A percentile compares a stretch with the other conserved stretches of the same genome.
Evolutionary conservation across 169 alveolate species (phyloP).

Genomic region (Blepharisma undulans): DNA sequence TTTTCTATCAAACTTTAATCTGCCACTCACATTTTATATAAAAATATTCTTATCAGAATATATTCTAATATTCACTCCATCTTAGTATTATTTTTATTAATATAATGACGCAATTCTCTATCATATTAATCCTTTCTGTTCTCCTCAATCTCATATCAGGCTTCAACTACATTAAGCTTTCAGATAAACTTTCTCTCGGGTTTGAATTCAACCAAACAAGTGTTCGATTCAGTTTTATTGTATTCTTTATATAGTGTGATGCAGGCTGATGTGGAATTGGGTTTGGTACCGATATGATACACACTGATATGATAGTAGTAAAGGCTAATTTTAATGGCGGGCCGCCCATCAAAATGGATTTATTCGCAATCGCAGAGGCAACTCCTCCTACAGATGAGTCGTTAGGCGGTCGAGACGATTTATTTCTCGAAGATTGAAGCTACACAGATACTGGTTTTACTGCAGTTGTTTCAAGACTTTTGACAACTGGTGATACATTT

Average conservation of each 20-base stretch:
- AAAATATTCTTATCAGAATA: not conserved
- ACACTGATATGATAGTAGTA: conserved; percentile 20
- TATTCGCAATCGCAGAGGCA: not conserved
- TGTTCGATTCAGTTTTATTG: not conserved
- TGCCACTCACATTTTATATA: not conserved
- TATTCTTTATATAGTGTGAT: not conserved
- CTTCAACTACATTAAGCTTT: not conserved
- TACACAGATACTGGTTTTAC: not conserved
- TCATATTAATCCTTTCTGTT: not conserved
- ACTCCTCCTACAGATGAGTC: conserved; percentile 4
- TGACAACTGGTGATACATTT: not conserved
- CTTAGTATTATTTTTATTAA: not conserved
- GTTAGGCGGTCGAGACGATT: not conserved
- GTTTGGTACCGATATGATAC: conserved; percentile 8
- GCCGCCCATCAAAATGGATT: not conserved
- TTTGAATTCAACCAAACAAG: not conserved
- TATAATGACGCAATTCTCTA: not conserved
- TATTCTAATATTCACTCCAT: not conserved
- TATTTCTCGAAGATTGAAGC: not conserved
- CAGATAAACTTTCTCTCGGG: not conserved
- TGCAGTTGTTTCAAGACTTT: not conserved
- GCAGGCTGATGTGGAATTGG: conserved; percentile 31
- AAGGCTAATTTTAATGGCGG: not conserved
- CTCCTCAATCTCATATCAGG: not conserved
- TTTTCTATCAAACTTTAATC: not conserved